phyloP scores from a whole-genome alignment of 176 grass and related monocot genomes.

The Eleusine coracana region DNA sequence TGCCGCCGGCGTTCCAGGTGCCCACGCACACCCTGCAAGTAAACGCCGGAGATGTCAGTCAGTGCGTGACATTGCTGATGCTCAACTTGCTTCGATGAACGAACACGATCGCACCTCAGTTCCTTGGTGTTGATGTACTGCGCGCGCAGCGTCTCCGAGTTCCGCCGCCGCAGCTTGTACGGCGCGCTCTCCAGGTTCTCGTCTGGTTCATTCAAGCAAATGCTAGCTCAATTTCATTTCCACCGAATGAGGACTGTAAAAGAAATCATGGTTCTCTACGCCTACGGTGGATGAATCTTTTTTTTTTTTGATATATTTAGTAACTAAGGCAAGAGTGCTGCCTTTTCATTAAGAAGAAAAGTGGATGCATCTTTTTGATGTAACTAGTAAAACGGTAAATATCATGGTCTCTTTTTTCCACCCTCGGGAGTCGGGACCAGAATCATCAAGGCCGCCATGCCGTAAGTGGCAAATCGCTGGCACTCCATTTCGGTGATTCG shows the following conservation, averaged over 20 bases:
- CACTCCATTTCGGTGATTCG: neutral
- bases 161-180: conserved; percentile 68
- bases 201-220: conserved; percentile 17
- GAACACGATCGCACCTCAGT: conserved; percentile 43
- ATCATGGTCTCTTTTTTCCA: neutral
- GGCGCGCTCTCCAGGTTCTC: conserved; percentile 51
- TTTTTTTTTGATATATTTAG: neutral
- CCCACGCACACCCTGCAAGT: conserved; percentile 62
- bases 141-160: conserved; percentile 87
- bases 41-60: neutral
- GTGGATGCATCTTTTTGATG: neutral
- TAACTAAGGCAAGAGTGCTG: no score
- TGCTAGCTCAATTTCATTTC: neutral
- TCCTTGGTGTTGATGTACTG: conserved; percentile 95
- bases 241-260: neutral
- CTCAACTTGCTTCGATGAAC: neutral
- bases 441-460: neutral
- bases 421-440: no score
- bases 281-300: neutral
- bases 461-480: neutral
- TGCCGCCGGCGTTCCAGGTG: conserved; percentile 82
- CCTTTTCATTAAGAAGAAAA: no score
- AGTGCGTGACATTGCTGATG: neutral
- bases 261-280: neutral
- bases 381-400: neutral